Base-by-base conservation (phyloP, 495 filamentous ascomycete genomes). In the Sphaerosporella brunnea region DNA sequence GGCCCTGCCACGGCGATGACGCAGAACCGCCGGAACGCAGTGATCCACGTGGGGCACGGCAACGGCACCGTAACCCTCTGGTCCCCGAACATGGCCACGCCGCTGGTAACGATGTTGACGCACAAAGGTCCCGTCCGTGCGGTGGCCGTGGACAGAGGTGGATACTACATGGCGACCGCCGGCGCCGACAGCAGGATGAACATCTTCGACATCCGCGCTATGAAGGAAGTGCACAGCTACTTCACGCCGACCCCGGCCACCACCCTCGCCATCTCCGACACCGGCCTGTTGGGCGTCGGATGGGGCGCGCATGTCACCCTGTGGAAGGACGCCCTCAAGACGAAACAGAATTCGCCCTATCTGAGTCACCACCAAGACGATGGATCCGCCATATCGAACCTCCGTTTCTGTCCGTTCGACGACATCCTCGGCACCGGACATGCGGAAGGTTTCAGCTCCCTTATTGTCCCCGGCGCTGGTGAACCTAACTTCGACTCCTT, bases 401-500 rank as follows among this genome's bases (percentile, higher is more conserved):
- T 93, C 15, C 70, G 72, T 30, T 97, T 87, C 84, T 95, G 88
- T 60, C 92, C 92, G 3, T 93, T 81, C 55, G 90, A 97, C 64
- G 90, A 97, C 66, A 62, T 93, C 0, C 70, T 97, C 1, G 92
- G 88, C 10, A 69, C 93, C 19, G 74, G 77, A 0, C 92, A 95
- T 67, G 69, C 80, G 59, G 66, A 80, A 51, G 92, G 90, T 2
- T 95, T 95, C 65, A 79, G 79, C 36, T 87, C 80, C 45, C 70
- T 96, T 42, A 73, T 96, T 58, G 75, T 95, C 18, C 90, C 90
- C 23, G 90, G 90, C 21, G 83, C 90, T 15, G 90, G 90, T 47
- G 90, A 97, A 65, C 80, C 90, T 40, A 96, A 96, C 71, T 95
- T 84, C 64, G 90, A 97, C 64, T 80, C 85, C 1, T 69, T 93